These are phyloP conservation scores for Halteria grandinella DNA, from an alignment of 73 alveolate species.

Conservation along the genomic window DNA sequence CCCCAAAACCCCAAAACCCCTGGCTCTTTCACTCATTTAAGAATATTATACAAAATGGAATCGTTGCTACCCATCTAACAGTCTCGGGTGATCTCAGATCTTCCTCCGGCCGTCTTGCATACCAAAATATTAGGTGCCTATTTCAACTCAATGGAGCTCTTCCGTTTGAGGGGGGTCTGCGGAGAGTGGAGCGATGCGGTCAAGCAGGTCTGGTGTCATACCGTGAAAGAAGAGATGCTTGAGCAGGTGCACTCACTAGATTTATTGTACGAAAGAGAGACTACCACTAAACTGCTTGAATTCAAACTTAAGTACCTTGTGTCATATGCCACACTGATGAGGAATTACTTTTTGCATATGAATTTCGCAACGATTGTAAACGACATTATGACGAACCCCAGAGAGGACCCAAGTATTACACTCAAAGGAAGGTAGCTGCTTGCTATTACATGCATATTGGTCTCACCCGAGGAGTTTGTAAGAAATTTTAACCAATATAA, in stretches of 20 bases:
- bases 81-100: no score
- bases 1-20: no score
- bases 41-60: no score
- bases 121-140: no score
- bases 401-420: slow-evolving; percentile 28
- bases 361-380: slow-evolving; percentile 42
- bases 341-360: slow-evolving; percentile 56
- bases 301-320: slow-evolving; percentile 51
- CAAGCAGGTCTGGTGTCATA: slow-evolving; percentile 62
- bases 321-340: slow-evolving; percentile 58
- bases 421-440: slow-evolving; percentile 25
- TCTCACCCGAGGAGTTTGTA: slow-evolving; percentile 43
- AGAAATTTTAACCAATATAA: not conserved
- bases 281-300: slow-evolving; percentile 62
- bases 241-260: slow-evolving; percentile 68
- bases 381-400: slow-evolving; percentile 31
- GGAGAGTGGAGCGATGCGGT: slow-evolving; percentile 63
- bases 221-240: slow-evolving; percentile 67
- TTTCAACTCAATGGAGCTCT: slow-evolving; percentile 58
- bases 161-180: slow-evolving; percentile 54
- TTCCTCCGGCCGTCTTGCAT: no score
- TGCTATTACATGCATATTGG: slow-evolving; percentile 59
- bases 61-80: no score
- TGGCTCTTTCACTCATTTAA: no score
- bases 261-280: slow-evolving; percentile 62